Evolutionary conservation across 306 rosid genomes (phyloP).

Genomic region (Vachellia pachyceras): DNA sequence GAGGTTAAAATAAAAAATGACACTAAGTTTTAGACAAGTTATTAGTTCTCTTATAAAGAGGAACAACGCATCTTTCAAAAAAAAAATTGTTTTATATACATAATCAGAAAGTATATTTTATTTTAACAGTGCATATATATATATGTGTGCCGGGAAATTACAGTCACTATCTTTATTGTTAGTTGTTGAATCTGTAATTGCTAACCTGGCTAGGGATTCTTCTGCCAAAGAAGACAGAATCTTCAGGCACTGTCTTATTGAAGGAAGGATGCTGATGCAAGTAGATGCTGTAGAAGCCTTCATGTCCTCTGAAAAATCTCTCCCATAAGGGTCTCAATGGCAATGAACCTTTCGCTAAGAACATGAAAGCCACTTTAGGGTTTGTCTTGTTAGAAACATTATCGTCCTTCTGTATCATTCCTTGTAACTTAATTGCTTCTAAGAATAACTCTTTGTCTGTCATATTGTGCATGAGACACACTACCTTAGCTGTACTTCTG

Average conservation of each 20-base stretch:
- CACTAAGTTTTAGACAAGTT: too few relatives aligned
- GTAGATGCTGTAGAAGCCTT: constrained; percentile 56
- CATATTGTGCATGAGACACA: constrained; percentile 54
- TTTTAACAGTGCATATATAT: too few relatives aligned
- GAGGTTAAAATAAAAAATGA: too few relatives aligned
- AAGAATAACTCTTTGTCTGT: constrained; percentile 60
- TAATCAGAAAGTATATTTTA: too few relatives aligned
- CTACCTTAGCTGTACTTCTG: constrained; percentile 6
- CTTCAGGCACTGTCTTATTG: constrained; percentile 43
- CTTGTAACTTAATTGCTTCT: constrained; percentile 51
- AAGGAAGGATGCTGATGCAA: constrained; percentile 65
- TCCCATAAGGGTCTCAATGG: constrained; percentile 66
- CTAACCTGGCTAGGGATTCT: constrained; percentile 68
- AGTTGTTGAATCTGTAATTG: not conserved
- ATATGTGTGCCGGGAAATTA: not conserved
- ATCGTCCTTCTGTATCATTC: not conserved
- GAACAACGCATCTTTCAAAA: too few relatives aligned
- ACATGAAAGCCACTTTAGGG: constrained; percentile 75
- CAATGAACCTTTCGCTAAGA: constrained; percentile 55
- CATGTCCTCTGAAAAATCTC: constrained; percentile 55
- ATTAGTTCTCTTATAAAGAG: too few relatives aligned
- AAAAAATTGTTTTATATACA: too few relatives aligned
- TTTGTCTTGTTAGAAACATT: not conserved
- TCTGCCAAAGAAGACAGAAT: constrained; percentile 63
- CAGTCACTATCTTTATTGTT: not conserved